Evolutionary conservation across 257 asterid genomes (phyloP).

Genomic region (Solanum piurae): DNA sequence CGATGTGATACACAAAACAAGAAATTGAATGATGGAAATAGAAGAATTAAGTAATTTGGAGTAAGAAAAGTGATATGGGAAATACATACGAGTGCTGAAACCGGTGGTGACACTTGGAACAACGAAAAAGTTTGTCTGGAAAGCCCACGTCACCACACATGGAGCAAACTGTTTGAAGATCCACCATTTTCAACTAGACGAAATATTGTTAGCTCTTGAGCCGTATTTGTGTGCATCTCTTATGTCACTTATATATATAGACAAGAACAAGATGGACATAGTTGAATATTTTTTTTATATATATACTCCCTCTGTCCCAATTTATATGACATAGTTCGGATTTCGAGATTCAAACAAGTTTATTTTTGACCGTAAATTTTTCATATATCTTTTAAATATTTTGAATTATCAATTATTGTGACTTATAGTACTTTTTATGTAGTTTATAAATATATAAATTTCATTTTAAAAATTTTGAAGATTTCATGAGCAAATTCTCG

Average conservation of each 20-base stretch:
- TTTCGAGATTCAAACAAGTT: no score
- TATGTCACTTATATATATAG: not conserved
- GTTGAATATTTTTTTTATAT: not conserved
- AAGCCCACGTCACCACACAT: constrained; percentile 97
- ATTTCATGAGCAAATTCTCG: no score
- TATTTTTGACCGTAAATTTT: no score
- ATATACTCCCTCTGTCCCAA: no score
- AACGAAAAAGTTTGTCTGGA: constrained; percentile 84
- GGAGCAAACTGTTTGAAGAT: constrained; percentile 71
- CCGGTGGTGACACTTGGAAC: constrained; percentile 80
- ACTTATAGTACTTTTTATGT: no score
- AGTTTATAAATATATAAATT: no score
- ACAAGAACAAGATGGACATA: not conserved
- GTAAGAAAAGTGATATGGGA: not conserved
- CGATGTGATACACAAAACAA: not conserved
- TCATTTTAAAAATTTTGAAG: no score
- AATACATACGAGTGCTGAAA: constrained; percentile 79
- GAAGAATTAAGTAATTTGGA: not conserved
- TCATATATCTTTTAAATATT: no score
- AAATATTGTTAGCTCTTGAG: not conserved
- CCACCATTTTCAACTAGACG: constrained; percentile 23
- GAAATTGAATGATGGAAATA: not conserved
- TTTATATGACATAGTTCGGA: no score
- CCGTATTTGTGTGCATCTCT: not conserved
- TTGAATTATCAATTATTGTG: no score